phyloP scores from a whole-genome alignment of 129 eudicot genomes.

The Oenanthe sinensis region DNA sequence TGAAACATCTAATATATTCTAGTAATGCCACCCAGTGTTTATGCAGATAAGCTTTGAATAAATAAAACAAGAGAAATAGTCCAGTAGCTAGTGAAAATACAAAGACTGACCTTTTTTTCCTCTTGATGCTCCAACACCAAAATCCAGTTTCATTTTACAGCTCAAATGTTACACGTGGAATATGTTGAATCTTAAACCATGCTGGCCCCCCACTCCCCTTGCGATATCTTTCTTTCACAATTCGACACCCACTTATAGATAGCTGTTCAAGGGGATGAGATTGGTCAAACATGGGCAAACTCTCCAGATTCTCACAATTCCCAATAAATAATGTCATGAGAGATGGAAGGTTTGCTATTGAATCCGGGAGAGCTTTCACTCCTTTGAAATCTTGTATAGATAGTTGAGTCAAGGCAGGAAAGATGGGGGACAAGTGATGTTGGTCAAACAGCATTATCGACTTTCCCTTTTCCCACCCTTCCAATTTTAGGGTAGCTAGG shows the following conservation, averaged over 20 bases:
- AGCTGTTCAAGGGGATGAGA: neutral
- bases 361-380: neutral
- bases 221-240: neutral
- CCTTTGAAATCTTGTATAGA: fast-evolving
- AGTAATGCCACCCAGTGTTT: neutral
- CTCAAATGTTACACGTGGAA: neutral
- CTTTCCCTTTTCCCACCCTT: neutral
- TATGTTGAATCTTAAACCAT: neutral
- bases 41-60: no score
- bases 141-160: no score
- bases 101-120: no score
- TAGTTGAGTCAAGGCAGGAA: neutral
- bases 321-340: fast-evolving
- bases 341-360: neutral
- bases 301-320: neutral
- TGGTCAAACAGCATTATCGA: neutral
- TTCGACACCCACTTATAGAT: neutral
- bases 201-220: neutral
- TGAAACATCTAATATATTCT: no score
- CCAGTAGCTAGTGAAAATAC: no score
- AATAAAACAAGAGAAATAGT: no score
- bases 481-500: fast-evolving
- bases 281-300: neutral
- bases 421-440: neutral
- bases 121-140: no score